These are phyloP conservation scores for Cytospora mali DNA, from an alignment of 2,329 filamentous ascomycete species.

Conservation along the genomic window DNA sequence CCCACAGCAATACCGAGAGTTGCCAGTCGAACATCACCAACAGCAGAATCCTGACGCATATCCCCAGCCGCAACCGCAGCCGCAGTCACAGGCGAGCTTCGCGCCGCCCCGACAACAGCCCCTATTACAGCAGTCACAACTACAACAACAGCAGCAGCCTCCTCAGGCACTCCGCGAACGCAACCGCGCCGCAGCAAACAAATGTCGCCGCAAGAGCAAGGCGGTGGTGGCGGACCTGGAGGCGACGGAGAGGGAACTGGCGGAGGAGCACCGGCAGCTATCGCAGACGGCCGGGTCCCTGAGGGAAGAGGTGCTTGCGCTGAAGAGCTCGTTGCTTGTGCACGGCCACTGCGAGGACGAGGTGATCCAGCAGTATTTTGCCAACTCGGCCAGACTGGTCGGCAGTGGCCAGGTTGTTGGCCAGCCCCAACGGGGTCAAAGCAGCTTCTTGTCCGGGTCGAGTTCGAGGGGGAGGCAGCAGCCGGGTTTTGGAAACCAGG, in stretches of 20 bases:
- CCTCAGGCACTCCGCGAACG: conserved; percentile 29
- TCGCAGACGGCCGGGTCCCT: conserved; percentile 31
- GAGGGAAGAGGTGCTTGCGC: conserved; percentile 34
- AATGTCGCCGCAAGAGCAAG: conserved; percentile 37
- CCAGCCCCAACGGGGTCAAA: background rate
- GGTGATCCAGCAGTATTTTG: conserved; percentile 35
- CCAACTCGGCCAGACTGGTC: conserved; percentile 29
- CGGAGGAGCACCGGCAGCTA: conserved; percentile 30
- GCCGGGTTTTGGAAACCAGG: background rate
- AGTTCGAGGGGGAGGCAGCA: background rate
- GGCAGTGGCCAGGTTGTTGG: background rate
- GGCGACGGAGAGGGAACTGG: conserved; percentile 30
- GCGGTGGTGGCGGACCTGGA: conserved; percentile 33
- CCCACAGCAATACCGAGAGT: background rate
- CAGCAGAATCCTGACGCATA: background rate
- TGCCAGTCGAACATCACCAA: background rate
- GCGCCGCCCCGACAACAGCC: too few species aligned
- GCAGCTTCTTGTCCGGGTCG: background rate
- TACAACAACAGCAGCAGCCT: background rate
- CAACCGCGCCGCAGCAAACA: conserved; percentile 37
- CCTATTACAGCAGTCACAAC: background rate
- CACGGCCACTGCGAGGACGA: conserved; percentile 35
- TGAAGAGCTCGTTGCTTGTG: conserved; percentile 36
- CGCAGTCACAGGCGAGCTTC: too few species aligned
- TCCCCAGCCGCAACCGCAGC: too few species aligned